Evolutionary conservation across 2,329 filamentous ascomycete species (phyloP).

Genomic region (Metarhizium anisopliae): DNA sequence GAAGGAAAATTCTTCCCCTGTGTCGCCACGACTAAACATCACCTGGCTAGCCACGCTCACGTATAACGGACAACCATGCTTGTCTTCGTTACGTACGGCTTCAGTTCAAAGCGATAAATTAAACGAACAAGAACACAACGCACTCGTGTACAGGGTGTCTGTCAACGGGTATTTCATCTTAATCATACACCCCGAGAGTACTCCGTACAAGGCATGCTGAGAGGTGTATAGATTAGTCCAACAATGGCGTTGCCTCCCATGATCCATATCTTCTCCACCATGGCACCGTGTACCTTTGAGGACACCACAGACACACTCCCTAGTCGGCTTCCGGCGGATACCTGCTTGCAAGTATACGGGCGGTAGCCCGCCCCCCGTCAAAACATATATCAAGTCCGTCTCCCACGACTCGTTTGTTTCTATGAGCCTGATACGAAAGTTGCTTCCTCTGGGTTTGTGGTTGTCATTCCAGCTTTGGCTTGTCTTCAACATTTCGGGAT

Average conservation of each 20-base stretch:
- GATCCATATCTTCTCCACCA: slow-evolving; percentile 10
- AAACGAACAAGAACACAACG: too few relatives aligned
- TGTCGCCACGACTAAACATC: neutral
- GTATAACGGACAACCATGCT: neutral
- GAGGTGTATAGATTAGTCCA: slow-evolving; percentile 2
- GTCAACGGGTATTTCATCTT: neutral
- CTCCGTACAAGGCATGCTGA: neutral
- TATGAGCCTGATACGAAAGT: neutral
- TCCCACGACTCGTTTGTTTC: neutral
- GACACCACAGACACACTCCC: slow-evolving; percentile 6
- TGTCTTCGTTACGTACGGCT: neutral
- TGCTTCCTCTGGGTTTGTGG: neutral
- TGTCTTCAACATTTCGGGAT: slow-evolving; percentile 2
- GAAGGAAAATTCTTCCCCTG: neutral
- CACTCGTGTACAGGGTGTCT: too few relatives aligned
- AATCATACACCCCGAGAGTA: slow-evolving; percentile 2
- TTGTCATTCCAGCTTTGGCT: neutral
- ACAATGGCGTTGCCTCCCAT: slow-evolving; percentile 6
- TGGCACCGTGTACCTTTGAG: slow-evolving; percentile 5
- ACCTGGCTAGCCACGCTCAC: too few relatives aligned
- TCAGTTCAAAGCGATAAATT: neutral
- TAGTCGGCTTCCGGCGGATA: slow-evolving; percentile 10
- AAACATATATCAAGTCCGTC: slow-evolving; percentile 7
- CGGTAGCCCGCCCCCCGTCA: neutral
- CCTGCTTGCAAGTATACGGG: neutral